Conservation (phyloP, 1,139 yeast species). For the Taphrina flavorubra region DNA sequence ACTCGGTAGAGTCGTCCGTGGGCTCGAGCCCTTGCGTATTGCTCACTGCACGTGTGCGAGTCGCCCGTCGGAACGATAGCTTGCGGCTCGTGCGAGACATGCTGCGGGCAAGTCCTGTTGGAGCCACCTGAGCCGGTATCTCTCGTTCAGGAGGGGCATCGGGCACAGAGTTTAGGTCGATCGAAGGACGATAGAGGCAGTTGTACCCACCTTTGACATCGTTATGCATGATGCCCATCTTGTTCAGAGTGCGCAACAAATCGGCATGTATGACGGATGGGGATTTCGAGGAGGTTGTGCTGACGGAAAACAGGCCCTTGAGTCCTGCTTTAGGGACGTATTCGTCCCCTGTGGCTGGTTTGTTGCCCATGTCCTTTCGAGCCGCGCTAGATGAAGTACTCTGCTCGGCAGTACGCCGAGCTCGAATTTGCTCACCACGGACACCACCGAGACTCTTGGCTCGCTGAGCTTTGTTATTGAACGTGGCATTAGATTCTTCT, state of each 20-base stretch:
- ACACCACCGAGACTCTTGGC: constrained; percentile 35
- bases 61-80: constrained; percentile 37
- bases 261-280: constrained; percentile 86
- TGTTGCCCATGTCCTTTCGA: neutral
- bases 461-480: constrained; percentile 25
- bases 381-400: neutral
- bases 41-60: constrained; percentile 23
- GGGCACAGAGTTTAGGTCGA: constrained; percentile 39
- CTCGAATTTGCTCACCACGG: constrained; percentile 33
- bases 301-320: constrained; percentile 94
- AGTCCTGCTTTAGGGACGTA: constrained; percentile 54
- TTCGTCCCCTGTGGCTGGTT: constrained; percentile 14
- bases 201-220: constrained; percentile 95
- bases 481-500: neutral
- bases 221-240: constrained; percentile 77
- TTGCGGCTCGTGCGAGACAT: constrained; percentile 27
- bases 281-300: constrained; percentile 92
- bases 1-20: constrained; percentile 34
- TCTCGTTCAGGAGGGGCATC: constrained; percentile 5
- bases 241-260: constrained; percentile 76
- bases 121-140: constrained; percentile 4
- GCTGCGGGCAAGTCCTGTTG: constrained; percentile 21
- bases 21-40: neutral
- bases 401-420: constrained; percentile 12
- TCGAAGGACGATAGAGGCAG: constrained; percentile 69